phyloP scores from a whole-genome alignment of 768 basidiomycete genomes.

The Rhodotorula paludigena region DNA sequence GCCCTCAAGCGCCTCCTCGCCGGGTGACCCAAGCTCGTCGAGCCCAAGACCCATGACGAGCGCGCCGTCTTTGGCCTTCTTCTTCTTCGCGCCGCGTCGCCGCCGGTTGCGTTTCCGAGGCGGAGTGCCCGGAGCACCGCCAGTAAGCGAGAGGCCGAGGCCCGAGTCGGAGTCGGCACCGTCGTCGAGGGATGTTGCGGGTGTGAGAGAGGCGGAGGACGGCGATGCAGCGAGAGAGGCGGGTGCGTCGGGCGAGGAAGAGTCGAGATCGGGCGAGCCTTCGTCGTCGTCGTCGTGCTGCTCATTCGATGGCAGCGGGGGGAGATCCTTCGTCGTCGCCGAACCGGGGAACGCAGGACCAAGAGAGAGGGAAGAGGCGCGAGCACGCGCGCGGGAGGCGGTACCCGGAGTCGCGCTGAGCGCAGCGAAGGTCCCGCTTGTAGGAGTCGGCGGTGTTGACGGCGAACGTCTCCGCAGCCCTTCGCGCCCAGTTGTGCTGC shows the following conservation, averaged over 20 bases:
- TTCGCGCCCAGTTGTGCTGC: neutral
- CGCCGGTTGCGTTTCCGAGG: slow-evolving; percentile 34
- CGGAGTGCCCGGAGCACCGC: slow-evolving; percentile 8
- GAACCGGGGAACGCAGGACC: slow-evolving; percentile 3
- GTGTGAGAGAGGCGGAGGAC: neutral
- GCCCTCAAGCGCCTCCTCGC: slow-evolving; percentile 15
- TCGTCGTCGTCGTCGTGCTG: neutral
- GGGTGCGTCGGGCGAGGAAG: neutral
- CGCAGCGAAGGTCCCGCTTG: neutral
- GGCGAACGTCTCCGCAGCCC: slow-evolving; percentile 16
- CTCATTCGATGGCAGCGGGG: slow-evolving; percentile 23
- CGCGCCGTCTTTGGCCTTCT: slow-evolving; percentile 32
- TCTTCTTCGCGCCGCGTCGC: slow-evolving; percentile 35
- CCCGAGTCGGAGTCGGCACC: slow-evolving; percentile 46
- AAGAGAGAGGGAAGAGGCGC: slow-evolving; percentile 18
- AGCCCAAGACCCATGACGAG: slow-evolving; percentile 21
- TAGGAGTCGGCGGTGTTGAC: slow-evolving; percentile 30
- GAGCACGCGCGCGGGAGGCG: neutral
- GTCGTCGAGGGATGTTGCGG: slow-evolving; percentile 2
- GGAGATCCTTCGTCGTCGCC: slow-evolving; percentile 21
- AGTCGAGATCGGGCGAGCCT: too few species aligned
- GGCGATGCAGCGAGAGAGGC: neutral
- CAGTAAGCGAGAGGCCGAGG: slow-evolving; percentile 41
- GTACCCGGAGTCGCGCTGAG: neutral
- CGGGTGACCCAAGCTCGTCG: slow-evolving; percentile 41